Conservation (phyloP, 495 filamentous ascomycete species). For the Jackrogersella multiformis region DNA sequence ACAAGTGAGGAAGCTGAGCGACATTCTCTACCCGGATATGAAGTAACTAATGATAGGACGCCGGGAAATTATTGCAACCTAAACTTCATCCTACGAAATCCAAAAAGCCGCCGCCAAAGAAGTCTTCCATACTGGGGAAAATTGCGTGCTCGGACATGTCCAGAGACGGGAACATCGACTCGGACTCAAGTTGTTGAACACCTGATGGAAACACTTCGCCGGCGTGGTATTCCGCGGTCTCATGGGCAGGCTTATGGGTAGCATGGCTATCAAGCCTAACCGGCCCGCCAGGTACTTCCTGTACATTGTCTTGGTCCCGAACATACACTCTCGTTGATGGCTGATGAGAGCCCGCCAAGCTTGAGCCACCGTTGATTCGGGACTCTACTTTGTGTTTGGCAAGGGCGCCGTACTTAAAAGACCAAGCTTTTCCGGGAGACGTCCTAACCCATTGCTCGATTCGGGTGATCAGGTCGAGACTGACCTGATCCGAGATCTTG, state of each 20-base stretch:
- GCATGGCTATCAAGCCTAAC: neutral
- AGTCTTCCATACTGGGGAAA: constrained; percentile 47
- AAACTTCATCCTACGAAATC: constrained; percentile 38
- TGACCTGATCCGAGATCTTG: constrained; percentile 35
- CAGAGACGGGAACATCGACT: constrained; percentile 24
- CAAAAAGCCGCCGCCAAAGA: constrained; percentile 46
- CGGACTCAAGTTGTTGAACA: constrained; percentile 20
- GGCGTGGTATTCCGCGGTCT: constrained; percentile 8
- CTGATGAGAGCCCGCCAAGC: constrained; percentile 1
- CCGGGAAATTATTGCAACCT: neutral
- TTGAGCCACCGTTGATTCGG: constrained; percentile 18
- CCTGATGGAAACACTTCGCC: constrained; percentile 18
- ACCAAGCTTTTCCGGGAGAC: constrained; percentile 44
- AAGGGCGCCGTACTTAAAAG: constrained; percentile 41
- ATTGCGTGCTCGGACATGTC: constrained; percentile 37
- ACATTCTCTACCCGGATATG: too few species aligned
- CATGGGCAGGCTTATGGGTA: neutral
- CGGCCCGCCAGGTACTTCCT: neutral
- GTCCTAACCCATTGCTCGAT: constrained; percentile 43
- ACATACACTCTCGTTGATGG: neutral
- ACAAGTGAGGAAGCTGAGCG: too few species aligned
- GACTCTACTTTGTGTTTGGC: constrained; percentile 42
- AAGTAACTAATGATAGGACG: neutral
- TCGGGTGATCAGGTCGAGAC: constrained; percentile 35
- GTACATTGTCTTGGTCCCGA: neutral